Conservation (phyloP, 2,329 filamentous ascomycete species). For the Clarireedia paspali region DNA sequence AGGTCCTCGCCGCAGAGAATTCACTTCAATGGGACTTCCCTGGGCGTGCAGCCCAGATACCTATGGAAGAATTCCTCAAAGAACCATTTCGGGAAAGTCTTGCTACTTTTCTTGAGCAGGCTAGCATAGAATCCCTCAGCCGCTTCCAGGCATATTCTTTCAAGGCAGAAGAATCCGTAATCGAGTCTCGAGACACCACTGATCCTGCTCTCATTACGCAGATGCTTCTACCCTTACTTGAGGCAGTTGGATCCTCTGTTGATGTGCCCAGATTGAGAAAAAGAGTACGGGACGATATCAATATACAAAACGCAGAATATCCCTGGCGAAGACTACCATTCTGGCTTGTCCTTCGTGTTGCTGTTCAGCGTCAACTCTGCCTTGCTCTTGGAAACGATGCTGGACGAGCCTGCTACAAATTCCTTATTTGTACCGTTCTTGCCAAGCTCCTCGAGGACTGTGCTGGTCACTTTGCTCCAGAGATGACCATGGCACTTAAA, state of each 20-base stretch:
- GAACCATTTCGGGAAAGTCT: constrained; percentile 39
- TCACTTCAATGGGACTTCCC: constrained; percentile 54
- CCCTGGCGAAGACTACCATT: constrained; percentile 57
- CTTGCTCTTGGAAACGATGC: constrained; percentile 31
- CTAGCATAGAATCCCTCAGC: constrained; percentile 43
- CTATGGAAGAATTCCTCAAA: constrained; percentile 32
- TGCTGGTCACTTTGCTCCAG: constrained; percentile 24
- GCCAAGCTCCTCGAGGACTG: constrained; percentile 38
- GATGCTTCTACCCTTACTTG: too few species aligned
- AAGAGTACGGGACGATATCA: constrained; percentile 53
- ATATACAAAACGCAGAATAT: constrained; percentile 36
- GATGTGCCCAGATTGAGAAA: constrained; percentile 41
- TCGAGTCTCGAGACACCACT: constrained; percentile 49
- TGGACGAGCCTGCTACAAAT: constrained; percentile 48
- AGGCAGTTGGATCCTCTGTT: constrained; percentile 34
- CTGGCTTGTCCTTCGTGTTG: constrained; percentile 56
- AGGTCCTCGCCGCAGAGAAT: constrained; percentile 42
- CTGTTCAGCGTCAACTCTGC: constrained; percentile 44
- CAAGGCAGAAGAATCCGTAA: constrained; percentile 42
- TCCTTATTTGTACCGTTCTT: constrained; percentile 43
- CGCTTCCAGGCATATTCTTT: constrained; percentile 40
- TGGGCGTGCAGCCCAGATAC: constrained; percentile 40
- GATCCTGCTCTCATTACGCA: constrained; percentile 50
- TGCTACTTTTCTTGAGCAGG: constrained; percentile 46
- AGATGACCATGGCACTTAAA: constrained; percentile 35